Evolutionary conservation across 2,329 filamentous ascomycete species (phyloP).

Genomic region (Sphaceloma murrayae): DNA sequence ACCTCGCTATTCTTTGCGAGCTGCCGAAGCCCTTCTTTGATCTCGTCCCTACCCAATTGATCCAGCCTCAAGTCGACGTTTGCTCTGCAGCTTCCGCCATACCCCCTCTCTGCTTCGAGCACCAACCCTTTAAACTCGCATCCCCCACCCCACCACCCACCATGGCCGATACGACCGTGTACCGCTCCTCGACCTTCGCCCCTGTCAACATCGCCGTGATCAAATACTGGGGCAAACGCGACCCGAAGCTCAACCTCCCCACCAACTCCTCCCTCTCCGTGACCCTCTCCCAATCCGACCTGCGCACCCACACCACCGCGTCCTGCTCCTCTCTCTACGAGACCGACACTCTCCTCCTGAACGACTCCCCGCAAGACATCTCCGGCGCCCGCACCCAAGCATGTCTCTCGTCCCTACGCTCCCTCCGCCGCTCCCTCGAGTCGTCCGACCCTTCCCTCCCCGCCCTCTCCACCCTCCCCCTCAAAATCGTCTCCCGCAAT

Average conservation of each 20-base stretch:
- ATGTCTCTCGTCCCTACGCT: slow-evolving; percentile 77
- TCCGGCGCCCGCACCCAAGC: slow-evolving; percentile 85
- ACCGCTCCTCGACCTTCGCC: slow-evolving; percentile 89
- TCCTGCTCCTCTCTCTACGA: slow-evolving; percentile 70
- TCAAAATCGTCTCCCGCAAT: slow-evolving; percentile 89
- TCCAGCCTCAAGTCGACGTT: too few species aligned
- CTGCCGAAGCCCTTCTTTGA: too few species aligned
- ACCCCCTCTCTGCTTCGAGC: neutral
- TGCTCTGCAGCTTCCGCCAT: too few species aligned
- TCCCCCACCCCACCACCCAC: neutral
- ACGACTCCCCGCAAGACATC: slow-evolving; percentile 73
- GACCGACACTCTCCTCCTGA: slow-evolving; percentile 68
- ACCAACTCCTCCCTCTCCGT: slow-evolving; percentile 97
- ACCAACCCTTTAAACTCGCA: neutral
- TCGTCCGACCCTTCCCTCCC: slow-evolving; percentile 62
- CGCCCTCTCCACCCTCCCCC: slow-evolving; percentile 64
- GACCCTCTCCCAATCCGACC: slow-evolving; percentile 85
- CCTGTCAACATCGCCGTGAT: slow-evolving; percentile 98
- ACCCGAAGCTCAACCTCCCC: slow-evolving; percentile 85
- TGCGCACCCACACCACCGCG: slow-evolving; percentile 92
- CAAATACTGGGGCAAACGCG: slow-evolving; percentile 99
- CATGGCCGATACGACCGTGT: slow-evolving; percentile 48
- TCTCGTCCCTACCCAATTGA: neutral
- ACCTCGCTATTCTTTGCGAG: too few species aligned
- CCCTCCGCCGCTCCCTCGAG: slow-evolving; percentile 68